Conservation (phyloP, 2,329 filamentous ascomycete species). For the Hymenotorrendiella dingleyae region DNA sequence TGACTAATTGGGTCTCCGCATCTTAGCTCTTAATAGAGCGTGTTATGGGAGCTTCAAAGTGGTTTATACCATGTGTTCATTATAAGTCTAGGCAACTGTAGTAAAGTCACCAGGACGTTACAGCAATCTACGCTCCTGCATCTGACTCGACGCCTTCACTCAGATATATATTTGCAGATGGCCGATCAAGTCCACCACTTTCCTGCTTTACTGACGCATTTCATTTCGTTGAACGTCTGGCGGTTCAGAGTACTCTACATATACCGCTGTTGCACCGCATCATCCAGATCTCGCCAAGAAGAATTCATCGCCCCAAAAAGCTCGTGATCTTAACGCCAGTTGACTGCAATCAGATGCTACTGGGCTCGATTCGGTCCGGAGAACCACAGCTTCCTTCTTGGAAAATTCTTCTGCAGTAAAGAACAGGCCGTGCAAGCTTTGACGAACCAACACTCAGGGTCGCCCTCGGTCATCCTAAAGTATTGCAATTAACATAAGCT, state of each 20-base stretch:
- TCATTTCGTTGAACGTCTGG: slow-evolving; percentile 1
- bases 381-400: too few relatives aligned
- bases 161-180: slow-evolving; percentile 11
- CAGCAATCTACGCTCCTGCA: slow-evolving; percentile 5
- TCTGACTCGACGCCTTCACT: slow-evolving; percentile 4
- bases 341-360: too few relatives aligned
- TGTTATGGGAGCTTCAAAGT: slow-evolving; percentile 9
- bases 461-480: slow-evolving; percentile 4
- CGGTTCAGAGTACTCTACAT: slow-evolving; percentile 6
- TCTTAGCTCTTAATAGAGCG: slow-evolving; percentile 9
- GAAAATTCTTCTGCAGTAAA: too few relatives aligned
- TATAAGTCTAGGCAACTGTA: slow-evolving; percentile 10
- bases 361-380: too few relatives aligned
- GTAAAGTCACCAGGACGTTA: slow-evolving; percentile 11
- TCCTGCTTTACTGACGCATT: slow-evolving; percentile 6
- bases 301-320: slow-evolving; percentile 1
- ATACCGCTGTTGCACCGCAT: slow-evolving; percentile 7
- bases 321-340: too few relatives aligned
- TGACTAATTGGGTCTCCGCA: not conserved
- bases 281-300: not conserved
- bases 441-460: not conserved
- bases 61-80: slow-evolving; percentile 10
- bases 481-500: not conserved
- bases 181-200: slow-evolving; percentile 6
- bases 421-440: slow-evolving; percentile 2